These are phyloP conservation scores for Solidago caesia DNA, from an alignment of 129 eudicot species.

Conservation along the genomic window DNA sequence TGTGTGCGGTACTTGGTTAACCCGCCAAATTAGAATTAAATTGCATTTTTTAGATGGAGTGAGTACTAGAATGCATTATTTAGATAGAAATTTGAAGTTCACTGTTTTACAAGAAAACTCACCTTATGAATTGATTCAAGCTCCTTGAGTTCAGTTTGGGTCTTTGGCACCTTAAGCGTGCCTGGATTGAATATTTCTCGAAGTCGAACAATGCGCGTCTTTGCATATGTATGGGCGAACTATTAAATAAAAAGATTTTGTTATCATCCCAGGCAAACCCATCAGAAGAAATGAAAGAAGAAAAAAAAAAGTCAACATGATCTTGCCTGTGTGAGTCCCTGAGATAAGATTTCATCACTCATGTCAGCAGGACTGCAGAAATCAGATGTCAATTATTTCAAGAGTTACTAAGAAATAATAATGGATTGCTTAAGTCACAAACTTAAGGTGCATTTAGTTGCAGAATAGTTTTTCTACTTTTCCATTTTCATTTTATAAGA, in stretches of 20 bases:
- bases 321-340: slow-evolving; percentile 82
- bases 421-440: not conserved
- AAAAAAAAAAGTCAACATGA: slow-evolving; percentile 3
- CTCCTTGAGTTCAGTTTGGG: slow-evolving; percentile 74
- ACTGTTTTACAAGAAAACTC: slow-evolving; percentile 18
- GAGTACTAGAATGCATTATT: not conserved
- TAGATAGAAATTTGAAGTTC: not conserved
- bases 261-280: slow-evolving; percentile 26
- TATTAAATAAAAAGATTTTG: slow-evolving; percentile 20
- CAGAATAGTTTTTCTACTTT: no score
- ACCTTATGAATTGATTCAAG: slow-evolving; percentile 99
- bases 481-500: no score
- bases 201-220: slow-evolving; percentile 68
- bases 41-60: not conserved
- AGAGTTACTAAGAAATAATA: slow-evolving; percentile 5
- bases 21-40: not conserved
- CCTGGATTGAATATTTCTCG: slow-evolving; percentile 94
- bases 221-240: slow-evolving; percentile 84
- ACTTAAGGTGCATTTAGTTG: no score
- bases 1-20: not conserved
- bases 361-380: slow-evolving; percentile 86
- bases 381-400: slow-evolving; percentile 20
- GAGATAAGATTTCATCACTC: slow-evolving; percentile 85
- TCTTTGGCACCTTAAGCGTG: slow-evolving; percentile 69
- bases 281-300: not conserved